Evolutionary conservation across 352 stramenopile species (phyloP).

Genomic region (Pythium insidiosum): DNA sequence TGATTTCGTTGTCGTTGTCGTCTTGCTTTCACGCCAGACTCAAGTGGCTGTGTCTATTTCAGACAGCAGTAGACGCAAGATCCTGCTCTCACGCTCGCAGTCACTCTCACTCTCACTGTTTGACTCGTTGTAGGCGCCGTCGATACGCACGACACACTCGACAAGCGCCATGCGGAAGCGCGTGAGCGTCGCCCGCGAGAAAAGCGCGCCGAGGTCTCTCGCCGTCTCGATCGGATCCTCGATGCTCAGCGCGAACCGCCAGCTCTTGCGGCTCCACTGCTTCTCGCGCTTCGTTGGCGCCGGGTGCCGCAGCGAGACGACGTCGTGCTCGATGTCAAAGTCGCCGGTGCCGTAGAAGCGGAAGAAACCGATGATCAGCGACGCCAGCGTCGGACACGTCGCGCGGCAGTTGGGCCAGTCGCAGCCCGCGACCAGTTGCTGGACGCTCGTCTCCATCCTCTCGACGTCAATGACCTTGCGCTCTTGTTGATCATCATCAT

Average conservation of each 20-base stretch:
- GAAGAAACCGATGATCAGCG: conserved; percentile 58
- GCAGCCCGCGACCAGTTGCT: background rate
- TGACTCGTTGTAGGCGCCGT: too few species aligned
- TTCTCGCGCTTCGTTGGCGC: conserved; percentile 33
- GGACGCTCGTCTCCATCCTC: conserved; percentile 1
- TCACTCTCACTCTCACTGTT: too few species aligned
- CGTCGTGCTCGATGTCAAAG: conserved; percentile 57
- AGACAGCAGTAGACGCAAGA: too few species aligned
- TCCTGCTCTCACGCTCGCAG: too few species aligned
- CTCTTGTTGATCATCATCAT: too few species aligned
- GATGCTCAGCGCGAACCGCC: conserved; percentile 40
- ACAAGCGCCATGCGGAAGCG: conserved; percentile 46
- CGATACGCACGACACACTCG: background rate
- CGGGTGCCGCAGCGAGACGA: conserved; percentile 47
- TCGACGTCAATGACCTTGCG: too few species aligned
- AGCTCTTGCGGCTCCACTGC: conserved; percentile 32
- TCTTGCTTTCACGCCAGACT: background rate
- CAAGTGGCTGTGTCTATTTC: conserved; percentile 1
- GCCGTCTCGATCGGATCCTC: conserved; percentile 72
- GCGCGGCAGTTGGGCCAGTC: background rate
- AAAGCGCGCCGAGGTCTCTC: conserved; percentile 61
- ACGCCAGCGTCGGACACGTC: conserved; percentile 5
- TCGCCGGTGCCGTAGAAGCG: conserved; percentile 53
- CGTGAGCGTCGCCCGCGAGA: conserved; percentile 42
- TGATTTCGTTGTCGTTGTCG: background rate